phyloP scores from a whole-genome alignment of 2,329 filamentous ascomycete species.

The Phialophora verrucosa region DNA sequence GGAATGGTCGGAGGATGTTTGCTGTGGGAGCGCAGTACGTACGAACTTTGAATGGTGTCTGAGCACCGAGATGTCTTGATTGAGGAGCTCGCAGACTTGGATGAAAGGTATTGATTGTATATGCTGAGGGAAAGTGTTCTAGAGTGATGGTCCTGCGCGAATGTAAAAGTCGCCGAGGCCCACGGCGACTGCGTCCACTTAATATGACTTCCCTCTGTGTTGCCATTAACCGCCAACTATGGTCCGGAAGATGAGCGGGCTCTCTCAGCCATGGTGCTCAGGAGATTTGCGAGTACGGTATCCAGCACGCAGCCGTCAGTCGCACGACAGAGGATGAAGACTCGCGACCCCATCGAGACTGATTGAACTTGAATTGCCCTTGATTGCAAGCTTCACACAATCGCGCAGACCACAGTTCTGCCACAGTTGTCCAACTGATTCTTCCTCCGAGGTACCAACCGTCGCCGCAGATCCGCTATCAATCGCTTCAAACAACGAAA shows the following conservation, averaged over 20 bases:
- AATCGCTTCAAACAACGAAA: neutral
- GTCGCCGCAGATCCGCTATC: neutral
- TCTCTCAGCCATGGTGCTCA: neutral
- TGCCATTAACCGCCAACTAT: neutral
- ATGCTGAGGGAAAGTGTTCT: neutral
- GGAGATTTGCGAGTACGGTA: neutral
- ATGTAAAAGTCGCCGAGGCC: conserved; percentile 8
- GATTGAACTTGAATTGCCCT: neutral
- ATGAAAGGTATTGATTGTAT: neutral
- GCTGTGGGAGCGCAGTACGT: neutral
- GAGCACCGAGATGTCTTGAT: neutral
- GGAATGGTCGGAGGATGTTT: neutral
- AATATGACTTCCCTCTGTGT: neutral
- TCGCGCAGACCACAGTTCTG: neutral
- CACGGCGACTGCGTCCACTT: neutral
- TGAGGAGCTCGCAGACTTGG: neutral
- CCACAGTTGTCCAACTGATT: neutral
- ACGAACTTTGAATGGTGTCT: neutral
- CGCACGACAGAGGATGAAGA: neutral
- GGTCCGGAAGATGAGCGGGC: neutral
- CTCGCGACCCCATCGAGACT: neutral
- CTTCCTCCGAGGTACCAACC: neutral
- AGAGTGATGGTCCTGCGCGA: neutral
- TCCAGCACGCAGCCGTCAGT: neutral
- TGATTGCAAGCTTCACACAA: neutral